Conservation (phyloP, 2,329 filamentous ascomycete species). For the Talaromyces sp. region DNA sequence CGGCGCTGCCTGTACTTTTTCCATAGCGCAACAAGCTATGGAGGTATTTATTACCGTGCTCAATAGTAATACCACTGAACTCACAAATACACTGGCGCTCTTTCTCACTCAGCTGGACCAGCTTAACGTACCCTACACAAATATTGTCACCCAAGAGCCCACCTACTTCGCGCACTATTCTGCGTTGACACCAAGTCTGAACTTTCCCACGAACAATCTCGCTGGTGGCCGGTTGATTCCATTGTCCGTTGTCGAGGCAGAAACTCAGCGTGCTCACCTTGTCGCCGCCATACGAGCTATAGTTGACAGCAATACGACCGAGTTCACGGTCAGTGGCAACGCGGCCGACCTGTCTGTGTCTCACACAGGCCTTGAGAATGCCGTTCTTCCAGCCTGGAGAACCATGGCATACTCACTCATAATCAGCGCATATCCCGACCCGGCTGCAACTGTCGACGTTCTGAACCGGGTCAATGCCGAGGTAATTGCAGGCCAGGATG, state of each 20-base stretch:
- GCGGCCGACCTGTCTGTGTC: not conserved
- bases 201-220: not conserved
- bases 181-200: not conserved
- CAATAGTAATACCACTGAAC: not conserved
- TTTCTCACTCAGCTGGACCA: not conserved
- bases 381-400: not conserved
- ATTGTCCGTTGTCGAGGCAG: not conserved
- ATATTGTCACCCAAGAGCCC: not conserved
- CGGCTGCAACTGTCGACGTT: not conserved
- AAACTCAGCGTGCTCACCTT: not conserved
- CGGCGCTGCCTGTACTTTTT: not conserved
- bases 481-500: not conserved
- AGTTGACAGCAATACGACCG: not conserved
- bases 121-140: not conserved
- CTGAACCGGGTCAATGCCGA: not conserved
- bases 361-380: not conserved
- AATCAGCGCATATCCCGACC: not conserved
- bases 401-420: not conserved
- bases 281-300: not conserved
- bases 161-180: not conserved
- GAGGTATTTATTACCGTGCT: slow-evolving; percentile 1
- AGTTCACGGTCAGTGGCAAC: not conserved
- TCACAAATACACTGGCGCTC: not conserved
- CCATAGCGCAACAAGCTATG: not conserved
- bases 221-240: not conserved